A percentile compares a stretch with the other conserved stretches of the same genome.
These are phyloP conservation scores for Cystobasidium sp. DNA, from an alignment of 1,284 basidiomycete species.

Conservation along the genomic window DNA sequence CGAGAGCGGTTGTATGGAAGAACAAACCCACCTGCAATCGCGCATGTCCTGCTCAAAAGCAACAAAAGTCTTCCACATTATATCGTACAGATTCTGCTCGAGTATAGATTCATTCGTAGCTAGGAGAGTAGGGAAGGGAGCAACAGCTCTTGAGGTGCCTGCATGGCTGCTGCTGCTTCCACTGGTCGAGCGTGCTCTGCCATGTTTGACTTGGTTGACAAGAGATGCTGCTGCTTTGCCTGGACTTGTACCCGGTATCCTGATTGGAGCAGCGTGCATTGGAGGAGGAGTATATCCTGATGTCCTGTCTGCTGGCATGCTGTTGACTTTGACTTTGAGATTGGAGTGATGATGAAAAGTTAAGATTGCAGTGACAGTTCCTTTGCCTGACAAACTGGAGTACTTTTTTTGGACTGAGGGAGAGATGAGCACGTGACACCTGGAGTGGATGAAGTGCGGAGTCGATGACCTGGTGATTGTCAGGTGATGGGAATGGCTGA, in stretches of 20 bases:
- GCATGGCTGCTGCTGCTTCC: slow-evolving; percentile 35
- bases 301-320: slow-evolving; percentile 29
- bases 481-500: not conserved
- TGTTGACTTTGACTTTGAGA: not conserved
- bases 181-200: slow-evolving; percentile 27
- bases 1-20: not conserved
- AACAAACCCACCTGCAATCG: slow-evolving; percentile 30
- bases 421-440: not conserved
- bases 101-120: slow-evolving; percentile 27
- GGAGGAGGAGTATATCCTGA: slow-evolving; percentile 12
- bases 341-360: too few relatives aligned
- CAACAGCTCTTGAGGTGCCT: slow-evolving; percentile 18
- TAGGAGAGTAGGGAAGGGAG: slow-evolving; percentile 34
- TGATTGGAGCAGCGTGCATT: slow-evolving; percentile 13
- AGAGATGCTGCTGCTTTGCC: not conserved
- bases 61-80: slow-evolving; percentile 44
- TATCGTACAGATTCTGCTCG: slow-evolving; percentile 39
- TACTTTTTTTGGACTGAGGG: not conserved
- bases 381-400: too few relatives aligned
- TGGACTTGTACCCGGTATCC: slow-evolving; percentile 22
- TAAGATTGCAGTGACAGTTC: too few relatives aligned
- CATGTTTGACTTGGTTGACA: not conserved
- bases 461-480: not conserved
- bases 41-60: slow-evolving; percentile 41
- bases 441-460: not conserved